Percentiles rank a stretch among this genome's conserved stretches.
phyloP scores from a whole-genome alignment of 2,329 filamentous ascomycete genomes.

The Xylariaceae sp. region DNA sequence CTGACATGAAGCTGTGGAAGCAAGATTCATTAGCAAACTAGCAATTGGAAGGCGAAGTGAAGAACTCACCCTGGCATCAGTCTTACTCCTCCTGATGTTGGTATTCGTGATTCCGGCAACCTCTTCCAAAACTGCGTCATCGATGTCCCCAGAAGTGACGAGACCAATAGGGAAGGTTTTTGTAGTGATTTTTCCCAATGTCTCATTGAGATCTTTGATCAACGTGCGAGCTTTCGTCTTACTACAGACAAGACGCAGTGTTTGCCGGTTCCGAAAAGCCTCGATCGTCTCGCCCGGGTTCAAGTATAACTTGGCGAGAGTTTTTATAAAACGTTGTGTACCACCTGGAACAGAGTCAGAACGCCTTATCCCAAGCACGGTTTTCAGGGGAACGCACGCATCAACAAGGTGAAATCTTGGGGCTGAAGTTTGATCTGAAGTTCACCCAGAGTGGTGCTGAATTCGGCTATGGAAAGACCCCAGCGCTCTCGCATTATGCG shows the following conservation, averaged over 20 bases:
- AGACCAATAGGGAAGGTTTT: slow-evolving; percentile 20
- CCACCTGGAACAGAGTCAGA: slow-evolving; percentile 25
- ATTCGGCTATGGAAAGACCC: slow-evolving; percentile 44
- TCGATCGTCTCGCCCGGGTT: slow-evolving; percentile 35
- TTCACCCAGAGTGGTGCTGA: slow-evolving; percentile 38
- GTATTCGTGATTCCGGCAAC: slow-evolving; percentile 35
- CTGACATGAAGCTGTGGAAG: slow-evolving; percentile 30
- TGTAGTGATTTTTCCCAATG: slow-evolving; percentile 23
- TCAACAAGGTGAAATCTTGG: slow-evolving; percentile 39
- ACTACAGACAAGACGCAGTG: slow-evolving; percentile 33
- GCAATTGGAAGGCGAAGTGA: neutral
- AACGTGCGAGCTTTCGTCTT: slow-evolving; percentile 32
- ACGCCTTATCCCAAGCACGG: slow-evolving; percentile 1
- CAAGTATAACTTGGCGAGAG: slow-evolving; percentile 26
- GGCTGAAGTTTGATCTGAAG: slow-evolving; percentile 35
- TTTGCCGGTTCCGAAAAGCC: slow-evolving; percentile 22
- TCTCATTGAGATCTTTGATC: slow-evolving; percentile 28
- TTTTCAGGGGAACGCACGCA: slow-evolving; percentile 30
- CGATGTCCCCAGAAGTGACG: slow-evolving; percentile 18
- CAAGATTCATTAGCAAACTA: slow-evolving; percentile 2
- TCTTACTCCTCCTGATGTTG: slow-evolving; percentile 14
- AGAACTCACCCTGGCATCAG: slow-evolving; percentile 17
- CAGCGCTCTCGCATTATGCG: slow-evolving; percentile 46
- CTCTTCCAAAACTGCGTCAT: slow-evolving; percentile 27
- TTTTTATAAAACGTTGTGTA: slow-evolving; percentile 29